A percentile compares a stretch with the other conserved stretches of the same genome.
phyloP scores from a whole-genome alignment of 768 basidiomycete genomes.

The Trametes cubensis region DNA sequence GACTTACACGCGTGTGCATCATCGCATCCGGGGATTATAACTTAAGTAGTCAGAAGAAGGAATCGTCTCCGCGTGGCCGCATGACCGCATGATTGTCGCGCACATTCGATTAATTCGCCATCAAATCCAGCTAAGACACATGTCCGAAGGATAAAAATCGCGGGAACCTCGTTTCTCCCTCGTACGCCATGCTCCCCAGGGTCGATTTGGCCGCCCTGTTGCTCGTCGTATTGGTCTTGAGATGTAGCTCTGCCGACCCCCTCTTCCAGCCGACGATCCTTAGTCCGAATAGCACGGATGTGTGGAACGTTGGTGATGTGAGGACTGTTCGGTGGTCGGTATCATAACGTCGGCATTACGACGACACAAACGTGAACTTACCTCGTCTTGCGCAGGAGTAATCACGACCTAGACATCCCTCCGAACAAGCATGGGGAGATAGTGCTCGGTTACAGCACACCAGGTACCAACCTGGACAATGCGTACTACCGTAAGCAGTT shows the following conservation, averaged over 20 bases:
- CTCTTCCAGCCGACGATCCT: conserved; percentile 10
- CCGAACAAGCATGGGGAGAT: not conserved
- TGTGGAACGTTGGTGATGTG: conserved; percentile 6
- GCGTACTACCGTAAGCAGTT: not conserved
- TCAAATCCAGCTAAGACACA: not conserved
- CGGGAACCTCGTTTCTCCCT: not conserved
- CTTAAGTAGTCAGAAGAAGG: no score
- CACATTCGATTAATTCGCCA: no score
- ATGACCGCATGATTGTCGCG: not conserved
- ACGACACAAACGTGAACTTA: no score
- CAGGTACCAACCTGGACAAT: not conserved
- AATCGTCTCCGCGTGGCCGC: no score
- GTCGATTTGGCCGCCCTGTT: not conserved
- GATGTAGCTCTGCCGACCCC: no score
- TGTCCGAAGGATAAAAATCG: not conserved
- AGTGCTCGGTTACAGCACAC: not conserved
- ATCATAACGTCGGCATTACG: not conserved
- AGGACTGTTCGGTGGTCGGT: conserved; percentile 10
- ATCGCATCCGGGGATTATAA: no score
- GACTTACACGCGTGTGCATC: no score
- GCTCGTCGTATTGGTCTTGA: not conserved
- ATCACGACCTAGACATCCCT: not conserved
- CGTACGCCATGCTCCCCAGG: not conserved
- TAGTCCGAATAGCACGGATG: conserved; percentile 3
- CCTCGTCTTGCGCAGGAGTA: not conserved